phyloP scores from a whole-genome alignment of 352 stramenopile species.

The Phytophthora constricta region DNA sequence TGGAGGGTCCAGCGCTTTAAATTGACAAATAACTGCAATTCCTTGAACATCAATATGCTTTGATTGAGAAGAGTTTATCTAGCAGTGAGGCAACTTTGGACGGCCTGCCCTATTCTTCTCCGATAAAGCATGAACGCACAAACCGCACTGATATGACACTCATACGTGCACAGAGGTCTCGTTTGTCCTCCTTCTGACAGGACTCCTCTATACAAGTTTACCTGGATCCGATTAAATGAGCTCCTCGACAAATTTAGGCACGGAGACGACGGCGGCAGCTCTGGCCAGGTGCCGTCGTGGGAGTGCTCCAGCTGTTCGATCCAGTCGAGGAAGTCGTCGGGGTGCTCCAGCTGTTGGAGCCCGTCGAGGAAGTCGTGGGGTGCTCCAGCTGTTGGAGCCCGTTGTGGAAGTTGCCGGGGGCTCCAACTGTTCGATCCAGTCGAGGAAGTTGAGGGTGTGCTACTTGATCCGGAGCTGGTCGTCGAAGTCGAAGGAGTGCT shows the following conservation, averaged over 20 bases:
- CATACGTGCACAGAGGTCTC: constrained; percentile 14
- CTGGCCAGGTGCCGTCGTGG: constrained; percentile 14
- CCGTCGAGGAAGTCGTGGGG: constrained; percentile 11
- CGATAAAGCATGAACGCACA: neutral
- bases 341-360: constrained; percentile 28
- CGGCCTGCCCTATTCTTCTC: neutral
- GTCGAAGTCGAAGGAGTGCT: constrained; percentile 20
- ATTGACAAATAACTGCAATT: no score
- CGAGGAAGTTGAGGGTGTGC: constrained; percentile 13
- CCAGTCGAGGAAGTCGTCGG: constrained; percentile 12
- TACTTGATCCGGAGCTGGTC: constrained; percentile 18
- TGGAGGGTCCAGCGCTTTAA: no score
- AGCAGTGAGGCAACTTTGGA: neutral
- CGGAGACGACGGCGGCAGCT: constrained; percentile 33
- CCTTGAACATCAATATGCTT: neutral
- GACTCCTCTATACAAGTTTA: constrained; percentile 9
- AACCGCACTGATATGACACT: neutral
- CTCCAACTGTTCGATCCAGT: constrained; percentile 26
- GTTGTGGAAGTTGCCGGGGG: neutral
- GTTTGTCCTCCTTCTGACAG: neutral
- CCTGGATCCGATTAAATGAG: neutral
- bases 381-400: constrained; percentile 28
- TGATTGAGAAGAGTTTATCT: neutral
- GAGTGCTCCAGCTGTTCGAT: constrained; percentile 28
- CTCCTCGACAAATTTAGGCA: constrained; percentile 13